Evolutionary conservation across 192 early-diverging fungal genomes (phyloP), one percentile per base, ranked within the genome.

Genomic region (Coemansia sp.): DNA sequence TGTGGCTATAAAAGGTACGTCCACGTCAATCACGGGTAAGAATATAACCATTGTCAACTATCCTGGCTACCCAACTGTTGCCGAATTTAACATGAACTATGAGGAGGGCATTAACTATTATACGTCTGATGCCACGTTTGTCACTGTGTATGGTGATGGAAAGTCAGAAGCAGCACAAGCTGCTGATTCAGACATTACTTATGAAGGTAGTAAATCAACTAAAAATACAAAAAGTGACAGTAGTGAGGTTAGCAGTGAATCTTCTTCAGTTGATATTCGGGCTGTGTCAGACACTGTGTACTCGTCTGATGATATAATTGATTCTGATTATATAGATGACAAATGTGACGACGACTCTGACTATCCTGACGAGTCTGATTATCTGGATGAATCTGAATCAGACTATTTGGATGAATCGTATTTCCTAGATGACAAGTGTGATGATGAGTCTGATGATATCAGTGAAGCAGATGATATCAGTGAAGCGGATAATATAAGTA

Each of bases 21-120:
- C 74, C 13, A 63, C 39, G 4, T 71, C 69, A 9, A 71, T 51
- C 12, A 67, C 61, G 2, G 74, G 74, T 1, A 67, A 66, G 10
- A 40, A 59, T 12, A 63, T 76, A 44, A 67, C 65, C 5, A 67
- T 71, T 76, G 68, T 42, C 63, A 76, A 76, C 37, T 76, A 76
- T 42, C 20, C 45, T 13, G 61, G 25, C 17, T 67, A 63, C n/a
- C 58, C 56, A 40, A 49, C 62, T 14, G 49, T 74, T 38, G 12
- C 54, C 3, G 72, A 65, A 49, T 67, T 72, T 14, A 54, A 48
- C 5, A 38, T 43, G 0, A 16, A 74, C 37, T 74, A 68, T 43
- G 40, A 57, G 13, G 54, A 37, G n/a, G 65, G 72, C 2, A 57
- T 68, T 14, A 20, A 64, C 1, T 45, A 50, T 5, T 74, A 74